Evolutionary conservation across 2,329 filamentous ascomycete genomes (phyloP).

Genomic region (Fusarium fracticaudum): DNA sequence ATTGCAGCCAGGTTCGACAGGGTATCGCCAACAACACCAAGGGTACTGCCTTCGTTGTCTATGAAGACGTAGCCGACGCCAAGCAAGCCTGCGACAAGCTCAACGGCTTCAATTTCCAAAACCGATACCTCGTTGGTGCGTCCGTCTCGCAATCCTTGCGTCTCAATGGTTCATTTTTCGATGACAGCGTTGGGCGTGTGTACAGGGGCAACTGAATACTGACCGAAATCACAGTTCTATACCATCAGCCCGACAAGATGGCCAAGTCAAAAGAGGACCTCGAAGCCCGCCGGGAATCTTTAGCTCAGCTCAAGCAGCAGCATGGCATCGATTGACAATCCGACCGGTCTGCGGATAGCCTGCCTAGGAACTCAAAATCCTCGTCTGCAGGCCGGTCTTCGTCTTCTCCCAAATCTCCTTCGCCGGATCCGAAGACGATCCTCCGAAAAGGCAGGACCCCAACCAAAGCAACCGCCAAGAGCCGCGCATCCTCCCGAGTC

Average conservation of each 20-base stretch:
- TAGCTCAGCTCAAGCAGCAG: conserved; percentile 97
- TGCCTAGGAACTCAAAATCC: conserved; percentile 54
- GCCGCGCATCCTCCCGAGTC: conserved; percentile 51
- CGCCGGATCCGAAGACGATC: conserved; percentile 55
- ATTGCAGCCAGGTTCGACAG: conserved; percentile 90
- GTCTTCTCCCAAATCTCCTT: conserved; percentile 54
- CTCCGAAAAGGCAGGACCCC: conserved; percentile 55
- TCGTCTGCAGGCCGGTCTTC: conserved; percentile 71
- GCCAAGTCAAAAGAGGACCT: conserved; percentile 91
- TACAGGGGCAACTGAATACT: conserved; percentile 13
- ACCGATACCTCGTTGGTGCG: conserved; percentile 96
- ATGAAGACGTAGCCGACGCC: conserved; percentile 98
- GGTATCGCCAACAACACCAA: conserved; percentile 98
- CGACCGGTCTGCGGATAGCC: conserved; percentile 72
- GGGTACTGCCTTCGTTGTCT: conserved; percentile 98
- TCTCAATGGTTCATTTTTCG: background rate
- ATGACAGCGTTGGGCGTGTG: background rate
- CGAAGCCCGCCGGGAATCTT: conserved; percentile 91
- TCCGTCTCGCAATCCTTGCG: conserved; percentile 38
- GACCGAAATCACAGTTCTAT: conserved; percentile 58
- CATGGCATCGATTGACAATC: conserved; percentile 98
- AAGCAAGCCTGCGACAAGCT: conserved; percentile 99
- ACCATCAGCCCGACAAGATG: conserved; percentile 74
- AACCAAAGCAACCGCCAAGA: conserved; percentile 47
- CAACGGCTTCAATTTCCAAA: conserved; percentile 99